Conservation (phyloP, 306 rosid genomes). For the Sesbania bispinosa region DNA sequence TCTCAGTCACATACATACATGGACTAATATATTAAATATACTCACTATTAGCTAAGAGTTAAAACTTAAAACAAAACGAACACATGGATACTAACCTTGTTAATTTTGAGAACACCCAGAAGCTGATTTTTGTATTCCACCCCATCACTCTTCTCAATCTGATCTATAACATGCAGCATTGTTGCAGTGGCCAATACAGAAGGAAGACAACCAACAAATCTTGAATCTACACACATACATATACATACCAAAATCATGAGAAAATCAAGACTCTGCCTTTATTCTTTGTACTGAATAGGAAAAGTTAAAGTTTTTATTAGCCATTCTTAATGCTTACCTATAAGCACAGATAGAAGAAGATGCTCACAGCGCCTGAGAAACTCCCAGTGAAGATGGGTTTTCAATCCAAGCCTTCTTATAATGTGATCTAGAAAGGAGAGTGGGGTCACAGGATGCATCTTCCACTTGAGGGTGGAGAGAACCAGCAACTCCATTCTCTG, state of each 20-base stretch:
- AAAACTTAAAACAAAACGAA: not conserved
- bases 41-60: too few relatives aligned
- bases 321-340: too few relatives aligned
- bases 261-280: not conserved
- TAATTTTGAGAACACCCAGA: constrained; percentile 59
- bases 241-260: constrained; percentile 5
- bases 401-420: constrained; percentile 71
- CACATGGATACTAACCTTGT: constrained; percentile 45
- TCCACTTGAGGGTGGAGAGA: constrained; percentile 77
- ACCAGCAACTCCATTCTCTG: constrained; percentile 94
- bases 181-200: constrained; percentile 90
- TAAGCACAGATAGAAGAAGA: constrained; percentile 61
- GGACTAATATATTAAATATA: not conserved
- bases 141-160: constrained; percentile 58
- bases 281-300: constrained; percentile 18
- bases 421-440: constrained; percentile 80
- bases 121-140: constrained; percentile 61
- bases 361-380: constrained; percentile 70
- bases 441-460: constrained; percentile 95
- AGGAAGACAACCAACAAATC: constrained; percentile 75
- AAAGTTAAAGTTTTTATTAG: too few relatives aligned
- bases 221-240: constrained; percentile 50
- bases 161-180: constrained; percentile 72
- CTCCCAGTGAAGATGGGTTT: constrained; percentile 61
- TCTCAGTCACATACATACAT: not conserved